Base-by-base conservation (phyloP, 768 basidiomycete species). In the Agaricus bisporus region DNA sequence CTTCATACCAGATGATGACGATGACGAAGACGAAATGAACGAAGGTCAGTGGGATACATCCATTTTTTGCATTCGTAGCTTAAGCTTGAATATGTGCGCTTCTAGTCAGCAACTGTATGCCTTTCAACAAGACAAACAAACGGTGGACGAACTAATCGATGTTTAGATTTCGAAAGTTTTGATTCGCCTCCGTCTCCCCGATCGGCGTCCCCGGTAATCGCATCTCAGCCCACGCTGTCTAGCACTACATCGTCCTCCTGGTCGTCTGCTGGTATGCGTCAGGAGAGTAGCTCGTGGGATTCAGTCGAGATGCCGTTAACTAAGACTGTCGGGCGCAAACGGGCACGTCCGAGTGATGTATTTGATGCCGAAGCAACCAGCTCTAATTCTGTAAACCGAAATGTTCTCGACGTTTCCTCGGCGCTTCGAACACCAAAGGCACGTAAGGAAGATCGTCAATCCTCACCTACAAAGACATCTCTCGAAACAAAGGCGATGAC, bases 101-200 rank as follows among this genome's bases (percentile, higher is more conserved):
- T 32, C n/a, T 20, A 54, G 52, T 54, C 18, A 54, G 14, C n/a
- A 36, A 47, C 11, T 32, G 52, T 54, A 32, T 22, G 51, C 25
- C 14, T n/a, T 45, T 14, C 14, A 18, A 6, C 4, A 14, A 4
- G 18, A 37, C n/a, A 20, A 15, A 37, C n/a, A 20, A 15, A 8
- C 44, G 6, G 11, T 12, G 25, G 11, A 5, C 10, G 28, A 11
- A 26, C 25, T 45, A 9, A 25, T 45, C 25, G 28, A 26, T 11
- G 14, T 45, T 25, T 14, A 54, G 52, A 47, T 37, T 36, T 47
- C 5, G 2, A n/a, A 4, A 44, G 26, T 20, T 12, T 25, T 12
- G 45, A 41, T 11, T 54, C 52, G 5, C 28, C 38, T 18, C 26
- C 18, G 4, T 41, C 52, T 29, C 46, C 52, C 5, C 44, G 25